A percentile compares a stretch with the other conserved stretches of the same genome.
phyloP scores from a whole-genome alignment of 441 rosid genomes.

The Arabidopsis lyrata region DNA sequence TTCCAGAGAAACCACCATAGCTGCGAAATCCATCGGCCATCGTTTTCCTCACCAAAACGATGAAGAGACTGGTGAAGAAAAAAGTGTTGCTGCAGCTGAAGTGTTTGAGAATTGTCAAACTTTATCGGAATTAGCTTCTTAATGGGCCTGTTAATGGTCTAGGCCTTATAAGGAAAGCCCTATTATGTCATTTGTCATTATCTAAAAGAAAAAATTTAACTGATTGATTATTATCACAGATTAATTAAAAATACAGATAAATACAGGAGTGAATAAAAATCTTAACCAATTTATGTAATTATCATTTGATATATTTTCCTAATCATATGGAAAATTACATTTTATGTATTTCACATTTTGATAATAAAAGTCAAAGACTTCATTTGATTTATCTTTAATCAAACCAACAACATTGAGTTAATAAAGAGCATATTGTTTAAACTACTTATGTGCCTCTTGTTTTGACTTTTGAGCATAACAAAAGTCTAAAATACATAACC shows the following conservation, averaged over 20 bases:
- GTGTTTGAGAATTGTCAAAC: constrained; percentile 16
- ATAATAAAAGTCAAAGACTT: neutral
- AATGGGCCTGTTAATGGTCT: constrained; percentile 9
- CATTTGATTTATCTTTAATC: neutral
- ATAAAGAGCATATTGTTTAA: too few species aligned
- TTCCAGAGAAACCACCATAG: constrained; percentile 29
- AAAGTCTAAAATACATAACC: neutral
- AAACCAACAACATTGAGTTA: neutral
- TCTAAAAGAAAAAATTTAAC: neutral
- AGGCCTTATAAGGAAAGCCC: neutral
- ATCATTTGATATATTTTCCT: neutral
- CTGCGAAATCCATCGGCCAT: constrained; percentile 37
- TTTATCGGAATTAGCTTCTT: neutral
- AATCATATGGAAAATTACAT: neutral
- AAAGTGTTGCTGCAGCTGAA: constrained; percentile 3
- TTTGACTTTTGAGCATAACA: too few species aligned
- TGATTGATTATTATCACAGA: neutral
- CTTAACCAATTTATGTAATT: neutral
- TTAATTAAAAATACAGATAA: neutral
- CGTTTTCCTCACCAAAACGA: constrained; percentile 2
- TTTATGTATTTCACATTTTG: neutral
- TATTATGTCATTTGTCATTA: neutral
- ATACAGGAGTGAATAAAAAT: neutral
- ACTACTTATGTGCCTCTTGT: too few species aligned
- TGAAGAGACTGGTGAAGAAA: constrained; percentile 31